These are phyloP conservation scores for Dactylella cylindrospora DNA, from an alignment of 2,329 filamentous ascomycete species.

Conservation along the genomic window DNA sequence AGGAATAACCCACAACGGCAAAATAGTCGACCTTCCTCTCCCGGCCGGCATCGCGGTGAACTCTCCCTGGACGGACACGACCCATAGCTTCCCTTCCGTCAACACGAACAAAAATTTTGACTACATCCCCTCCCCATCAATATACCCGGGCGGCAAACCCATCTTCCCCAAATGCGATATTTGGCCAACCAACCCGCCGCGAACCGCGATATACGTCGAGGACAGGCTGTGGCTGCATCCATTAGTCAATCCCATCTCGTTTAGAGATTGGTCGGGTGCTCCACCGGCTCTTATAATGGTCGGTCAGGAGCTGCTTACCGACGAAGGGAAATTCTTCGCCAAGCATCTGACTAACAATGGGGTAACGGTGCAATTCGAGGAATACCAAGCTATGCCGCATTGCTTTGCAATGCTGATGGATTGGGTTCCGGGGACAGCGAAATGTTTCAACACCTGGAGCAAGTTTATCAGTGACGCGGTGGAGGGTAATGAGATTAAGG, in stretches of 20 bases:
- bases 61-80: constrained; percentile 73
- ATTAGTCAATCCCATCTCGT: constrained; percentile 65
- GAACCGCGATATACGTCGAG: constrained; percentile 52
- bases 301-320: constrained; percentile 71
- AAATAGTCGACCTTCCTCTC: constrained; percentile 62
- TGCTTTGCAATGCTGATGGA: constrained; percentile 65
- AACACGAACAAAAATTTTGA: constrained; percentile 60
- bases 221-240: constrained; percentile 65
- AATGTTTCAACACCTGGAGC: constrained; percentile 61
- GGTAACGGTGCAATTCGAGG: constrained; percentile 65
- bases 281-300: constrained; percentile 69
- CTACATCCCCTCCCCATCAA: constrained; percentile 60
- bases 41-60: constrained; percentile 66
- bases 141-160: constrained; percentile 47
- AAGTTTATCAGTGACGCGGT: constrained; percentile 57
- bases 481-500: constrained; percentile 53
- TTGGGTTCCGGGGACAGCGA: constrained; percentile 54
- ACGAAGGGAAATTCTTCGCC: constrained; percentile 63
- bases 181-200: constrained; percentile 62
- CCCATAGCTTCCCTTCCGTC: constrained; percentile 56
- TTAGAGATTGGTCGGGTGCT: constrained; percentile 61
- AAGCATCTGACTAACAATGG: constrained; percentile 60
- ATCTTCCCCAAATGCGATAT: constrained; percentile 56
- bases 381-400: constrained; percentile 81
- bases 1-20: constrained; percentile 64